phyloP scores from a whole-genome alignment of 148 eudicot genomes.

The Rhododendron ovatum region DNA sequence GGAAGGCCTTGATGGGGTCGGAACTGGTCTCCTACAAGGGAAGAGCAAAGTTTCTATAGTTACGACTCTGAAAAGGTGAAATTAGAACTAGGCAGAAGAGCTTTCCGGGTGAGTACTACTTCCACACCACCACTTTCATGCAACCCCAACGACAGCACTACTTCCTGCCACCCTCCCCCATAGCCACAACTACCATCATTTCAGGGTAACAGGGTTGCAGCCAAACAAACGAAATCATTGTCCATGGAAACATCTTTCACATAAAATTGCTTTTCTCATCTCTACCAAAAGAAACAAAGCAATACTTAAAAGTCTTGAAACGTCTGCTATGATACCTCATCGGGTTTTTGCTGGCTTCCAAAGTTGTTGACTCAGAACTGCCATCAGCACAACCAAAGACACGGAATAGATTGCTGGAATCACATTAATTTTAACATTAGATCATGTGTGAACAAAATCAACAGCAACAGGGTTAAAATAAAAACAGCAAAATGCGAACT shows the following conservation, averaged over 20 bases:
- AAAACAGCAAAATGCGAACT: not conserved
- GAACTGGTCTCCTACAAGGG: conserved; percentile 71
- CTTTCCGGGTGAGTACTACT: not conserved
- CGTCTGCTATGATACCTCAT: conserved; percentile 49
- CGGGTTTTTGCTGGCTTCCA: conserved; percentile 99
- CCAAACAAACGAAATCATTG: not conserved
- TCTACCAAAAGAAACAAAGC: not conserved
- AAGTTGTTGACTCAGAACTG: conserved; percentile 78
- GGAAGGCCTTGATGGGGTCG: conserved; percentile 74
- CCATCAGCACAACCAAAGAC: conserved; percentile 82
- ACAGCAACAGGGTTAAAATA: not conserved
- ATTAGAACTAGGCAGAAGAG: not conserved
- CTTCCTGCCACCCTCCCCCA: not conserved
- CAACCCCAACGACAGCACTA: not conserved
- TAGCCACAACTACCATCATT: not conserved
- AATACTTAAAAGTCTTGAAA: not conserved
- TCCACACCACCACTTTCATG: not conserved
- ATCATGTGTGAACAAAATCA: not conserved
- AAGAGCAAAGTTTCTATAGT: not conserved
- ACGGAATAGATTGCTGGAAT: conserved; percentile 90
- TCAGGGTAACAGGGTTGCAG: not conserved
- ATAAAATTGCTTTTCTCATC: not conserved
- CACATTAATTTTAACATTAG: conserved; percentile 8
- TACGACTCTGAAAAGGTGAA: not conserved
- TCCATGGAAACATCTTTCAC: not conserved